These are phyloP conservation scores for Medicago ruthenica DNA, from an alignment of 306 rosid species.

Conservation along the genomic window DNA sequence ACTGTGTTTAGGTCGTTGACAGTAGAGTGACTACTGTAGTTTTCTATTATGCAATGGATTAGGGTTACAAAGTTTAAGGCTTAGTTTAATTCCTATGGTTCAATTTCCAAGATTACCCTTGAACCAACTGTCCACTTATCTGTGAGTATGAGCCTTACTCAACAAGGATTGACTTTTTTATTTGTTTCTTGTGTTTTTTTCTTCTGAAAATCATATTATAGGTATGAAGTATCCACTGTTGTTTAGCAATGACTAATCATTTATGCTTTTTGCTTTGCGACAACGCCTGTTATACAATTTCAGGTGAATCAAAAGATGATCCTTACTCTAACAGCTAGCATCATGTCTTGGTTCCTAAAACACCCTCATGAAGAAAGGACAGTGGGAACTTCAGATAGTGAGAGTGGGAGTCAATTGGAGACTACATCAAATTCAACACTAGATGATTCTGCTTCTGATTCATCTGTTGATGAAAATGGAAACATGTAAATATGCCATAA, in stretches of 20 bases:
- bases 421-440: constrained; percentile 76
- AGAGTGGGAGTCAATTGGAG: constrained; percentile 64
- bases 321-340: constrained; percentile 93
- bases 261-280: neutral
- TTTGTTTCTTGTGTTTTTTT: neutral
- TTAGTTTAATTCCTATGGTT: too few species aligned
- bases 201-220: neutral
- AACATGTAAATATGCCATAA: constrained; percentile 54
- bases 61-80: too few species aligned
- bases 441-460: constrained; percentile 93
- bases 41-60: too few species aligned
- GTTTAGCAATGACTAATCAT: neutral
- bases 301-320: constrained; percentile 99
- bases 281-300: neutral
- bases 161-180: too few species aligned
- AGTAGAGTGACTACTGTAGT: too few species aligned
- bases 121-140: too few species aligned
- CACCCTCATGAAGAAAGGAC: constrained; percentile 69
- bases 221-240: neutral
- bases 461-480: constrained; percentile 77
- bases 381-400: constrained; percentile 74
- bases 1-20: too few species aligned
- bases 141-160: too few species aligned
- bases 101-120: too few species aligned
- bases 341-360: constrained; percentile 92